Evolutionary conservation across 2,329 filamentous ascomycete genomes (phyloP).

Genomic region (Diaporthe ampelina): DNA sequence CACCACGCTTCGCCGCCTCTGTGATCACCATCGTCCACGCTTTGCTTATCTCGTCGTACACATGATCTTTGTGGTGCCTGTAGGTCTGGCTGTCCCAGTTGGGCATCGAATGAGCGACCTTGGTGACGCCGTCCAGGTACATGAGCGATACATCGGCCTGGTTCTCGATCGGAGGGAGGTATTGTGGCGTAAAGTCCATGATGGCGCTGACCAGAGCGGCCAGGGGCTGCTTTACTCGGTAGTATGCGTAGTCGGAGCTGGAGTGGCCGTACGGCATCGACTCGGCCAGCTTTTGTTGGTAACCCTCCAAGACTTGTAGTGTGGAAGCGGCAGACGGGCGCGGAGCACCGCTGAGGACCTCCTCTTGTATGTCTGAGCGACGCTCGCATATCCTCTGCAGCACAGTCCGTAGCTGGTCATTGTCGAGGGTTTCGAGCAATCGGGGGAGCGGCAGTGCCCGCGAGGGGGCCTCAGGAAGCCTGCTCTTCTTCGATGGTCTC

Average conservation of each 20-base stretch:
- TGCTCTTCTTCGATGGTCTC: constrained; percentile 74
- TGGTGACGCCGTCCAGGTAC: constrained; percentile 91
- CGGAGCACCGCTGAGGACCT: constrained; percentile 87
- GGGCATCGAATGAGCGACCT: constrained; percentile 89
- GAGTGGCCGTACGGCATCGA: constrained; percentile 89
- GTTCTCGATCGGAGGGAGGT: constrained; percentile 89
- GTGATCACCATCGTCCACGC: constrained; percentile 94
- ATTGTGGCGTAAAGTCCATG: constrained; percentile 95
- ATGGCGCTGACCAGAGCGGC: constrained; percentile 88
- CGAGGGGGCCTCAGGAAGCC: constrained; percentile 56
- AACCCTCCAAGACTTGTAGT: constrained; percentile 83
- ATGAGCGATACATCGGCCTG: constrained; percentile 87
- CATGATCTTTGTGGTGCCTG: constrained; percentile 93
- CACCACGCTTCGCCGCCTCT: constrained; percentile 91
- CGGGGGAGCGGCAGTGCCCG: constrained; percentile 67
- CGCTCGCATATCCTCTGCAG: constrained; percentile 93
- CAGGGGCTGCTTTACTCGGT: constrained; percentile 87
- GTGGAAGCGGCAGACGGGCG: constrained; percentile 88
- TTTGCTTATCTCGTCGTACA: constrained; percentile 95
- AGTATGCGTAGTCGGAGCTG: constrained; percentile 93
- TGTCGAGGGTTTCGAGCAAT: constrained; percentile 94
- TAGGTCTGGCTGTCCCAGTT: constrained; percentile 92
- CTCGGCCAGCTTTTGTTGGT: constrained; percentile 81
- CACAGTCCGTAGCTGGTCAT: constrained; percentile 84
- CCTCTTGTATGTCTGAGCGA: constrained; percentile 86